A percentile compares a stretch with the other conserved stretches of the same genome.
phyloP scores from a whole-genome alignment of 2,329 filamentous ascomycete genomes.

The Trichoderma afroharzianum region DNA sequence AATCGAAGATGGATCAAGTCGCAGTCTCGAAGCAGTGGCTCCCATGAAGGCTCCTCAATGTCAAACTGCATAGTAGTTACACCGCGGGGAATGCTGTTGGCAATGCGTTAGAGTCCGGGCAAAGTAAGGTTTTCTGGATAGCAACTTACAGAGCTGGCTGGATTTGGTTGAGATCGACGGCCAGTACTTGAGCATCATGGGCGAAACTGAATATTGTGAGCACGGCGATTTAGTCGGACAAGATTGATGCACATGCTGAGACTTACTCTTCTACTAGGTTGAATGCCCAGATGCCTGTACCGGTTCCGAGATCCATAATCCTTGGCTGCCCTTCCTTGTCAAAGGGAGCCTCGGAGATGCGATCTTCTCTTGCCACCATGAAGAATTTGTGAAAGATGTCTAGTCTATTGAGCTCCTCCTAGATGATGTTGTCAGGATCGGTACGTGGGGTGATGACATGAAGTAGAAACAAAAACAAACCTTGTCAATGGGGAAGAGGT shows the following conservation, averaged over 20 bases:
- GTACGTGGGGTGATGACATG: background rate
- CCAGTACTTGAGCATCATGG: conserved; percentile 31
- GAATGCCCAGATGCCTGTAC: conserved; percentile 88
- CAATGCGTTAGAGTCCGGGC: conserved; percentile 19
- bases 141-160: conserved; percentile 37
- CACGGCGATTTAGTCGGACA: background rate
- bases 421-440: conserved; percentile 21
- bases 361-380: conserved; percentile 55
- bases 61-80: conserved; percentile 58
- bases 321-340: conserved; percentile 26
- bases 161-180: conserved; percentile 39
- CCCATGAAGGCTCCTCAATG: conserved; percentile 70
- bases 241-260: background rate
- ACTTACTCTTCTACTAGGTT: conserved; percentile 71
- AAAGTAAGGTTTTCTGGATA: no score
- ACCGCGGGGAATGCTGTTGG: conserved; percentile 65
- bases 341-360: conserved; percentile 24
- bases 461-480: conserved; percentile 3
- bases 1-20: conserved; percentile 82
- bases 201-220: conserved; percentile 22
- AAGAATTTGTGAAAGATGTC: conserved; percentile 82
- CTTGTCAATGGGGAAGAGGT: conserved; percentile 70
- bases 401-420: conserved; percentile 72
- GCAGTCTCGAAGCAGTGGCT: conserved; percentile 47
- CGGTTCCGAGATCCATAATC: conserved; percentile 71